Base-by-base conservation (phyloP, 306 rosid species). In the Abrus pulchellus region DNA sequence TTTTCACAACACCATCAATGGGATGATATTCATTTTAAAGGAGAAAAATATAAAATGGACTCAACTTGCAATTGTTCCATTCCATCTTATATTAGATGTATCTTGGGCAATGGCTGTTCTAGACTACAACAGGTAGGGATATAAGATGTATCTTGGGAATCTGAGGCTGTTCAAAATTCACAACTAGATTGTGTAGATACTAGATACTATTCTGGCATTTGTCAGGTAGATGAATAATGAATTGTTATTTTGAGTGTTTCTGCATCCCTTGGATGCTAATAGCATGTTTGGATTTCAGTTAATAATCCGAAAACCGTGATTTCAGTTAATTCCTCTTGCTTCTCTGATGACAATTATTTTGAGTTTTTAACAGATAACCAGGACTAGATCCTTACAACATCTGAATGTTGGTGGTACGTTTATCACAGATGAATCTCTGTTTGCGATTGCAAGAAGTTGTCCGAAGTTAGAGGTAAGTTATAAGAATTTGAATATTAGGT, bases 331-430 rank as follows among this genome's bases (percentile, higher is more conserved):
- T 65, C 80, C 20, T 71, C 67, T 75, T 47, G 6, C 29, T 62
- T 43, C 80, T 76, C 3, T 53, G 10, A 64, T 62, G 75, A 11
- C 13, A 49, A 72, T 82, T 71, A 52, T 67, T 41, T 20, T 20
- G 20, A 20, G 20, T 20, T 20, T 20, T 14, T 11, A 72, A 78
- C 90, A 95, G 99, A 87, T 95, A 70, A 87, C 98, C 41, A 87
- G 89, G 81, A 83, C 99, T 32, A 84, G 79, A 74, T 93, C 89
- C 79, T 77, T 95, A 87, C 84, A 85, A 74, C 89, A 89, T 90
- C 85, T 95, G 82, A 91, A 96, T 73, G 89, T 96, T 41, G 98
- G 99, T 13, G 98, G 98, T 33, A 96, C 97, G 32, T 96, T 93
- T 76, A 92, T 96, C 83, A 96, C 98, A 11, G 98, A 96, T 81